phyloP scores from a whole-genome alignment of 23 red algal species.

The Cyanidiococcus yangmingshanensis region DNA sequence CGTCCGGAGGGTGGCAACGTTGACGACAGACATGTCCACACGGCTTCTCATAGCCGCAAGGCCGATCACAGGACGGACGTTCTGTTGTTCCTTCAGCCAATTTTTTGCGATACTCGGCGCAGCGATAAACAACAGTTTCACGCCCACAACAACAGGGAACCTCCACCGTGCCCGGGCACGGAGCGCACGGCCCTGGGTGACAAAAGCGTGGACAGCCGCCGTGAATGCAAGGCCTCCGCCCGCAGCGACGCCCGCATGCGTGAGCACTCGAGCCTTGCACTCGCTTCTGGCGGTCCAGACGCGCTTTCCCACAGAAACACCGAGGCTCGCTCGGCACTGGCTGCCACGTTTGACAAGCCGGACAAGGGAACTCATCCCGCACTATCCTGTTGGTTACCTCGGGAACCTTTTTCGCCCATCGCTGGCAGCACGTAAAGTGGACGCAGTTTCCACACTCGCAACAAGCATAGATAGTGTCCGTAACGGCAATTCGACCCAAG shows the following conservation, averaged over 20 bases:
- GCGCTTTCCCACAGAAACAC: neutral
- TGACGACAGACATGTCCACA: neutral
- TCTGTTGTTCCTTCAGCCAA: neutral
- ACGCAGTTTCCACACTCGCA: neutral
- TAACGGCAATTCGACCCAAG: neutral
- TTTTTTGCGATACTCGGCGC: neutral
- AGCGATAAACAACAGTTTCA: neutral
- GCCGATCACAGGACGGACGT: neutral
- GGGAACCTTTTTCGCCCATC: neutral
- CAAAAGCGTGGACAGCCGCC: neutral
- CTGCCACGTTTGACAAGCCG: neutral
- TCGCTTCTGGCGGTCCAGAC: neutral
- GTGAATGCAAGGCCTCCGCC: neutral
- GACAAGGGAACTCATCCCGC: neutral
- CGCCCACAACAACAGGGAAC: constrained; percentile 1
- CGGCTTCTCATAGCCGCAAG: neutral
- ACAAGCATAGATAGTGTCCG: neutral
- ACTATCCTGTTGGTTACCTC: neutral
- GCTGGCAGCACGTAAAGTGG: neutral
- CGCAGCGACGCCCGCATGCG: neutral
- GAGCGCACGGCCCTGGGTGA: neutral
- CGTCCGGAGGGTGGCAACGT: neutral
- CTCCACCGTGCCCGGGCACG: constrained; percentile 2
- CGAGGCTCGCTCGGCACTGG: neutral
- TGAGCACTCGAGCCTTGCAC: neutral